These are phyloP conservation scores for Ganoderma sp. DNA, from an alignment of 1,284 basidiomycete genomes.

Conservation along the genomic window DNA sequence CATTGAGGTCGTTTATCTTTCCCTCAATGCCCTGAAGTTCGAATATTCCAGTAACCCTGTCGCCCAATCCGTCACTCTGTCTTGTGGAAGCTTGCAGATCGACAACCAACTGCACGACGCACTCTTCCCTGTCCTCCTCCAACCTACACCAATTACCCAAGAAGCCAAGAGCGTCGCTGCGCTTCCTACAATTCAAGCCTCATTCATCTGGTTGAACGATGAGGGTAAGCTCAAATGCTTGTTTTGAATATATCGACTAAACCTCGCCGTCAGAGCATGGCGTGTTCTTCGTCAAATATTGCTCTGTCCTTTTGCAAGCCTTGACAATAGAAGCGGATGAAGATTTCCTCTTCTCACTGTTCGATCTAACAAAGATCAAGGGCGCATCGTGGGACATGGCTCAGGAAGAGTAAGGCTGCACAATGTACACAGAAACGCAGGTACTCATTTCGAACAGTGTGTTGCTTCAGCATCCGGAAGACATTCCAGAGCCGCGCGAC, in stretches of 20 bases:
- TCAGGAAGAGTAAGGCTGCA: constrained; percentile 68
- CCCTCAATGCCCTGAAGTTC: constrained; percentile 81
- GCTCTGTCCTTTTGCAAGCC: constrained; percentile 92
- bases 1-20: constrained; percentile 91
- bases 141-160: constrained; percentile 91
- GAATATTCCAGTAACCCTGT: constrained; percentile 86
- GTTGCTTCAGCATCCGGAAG: constrained; percentile 77
- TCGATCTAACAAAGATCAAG: constrained; percentile 91
- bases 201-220: constrained; percentile 91
- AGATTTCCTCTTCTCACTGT: constrained; percentile 92
- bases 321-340: constrained; percentile 97
- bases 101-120: constrained; percentile 99
- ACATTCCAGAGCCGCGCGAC: constrained; percentile 81
- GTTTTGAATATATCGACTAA: background rate
- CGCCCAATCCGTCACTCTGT: constrained; percentile 82
- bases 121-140: constrained; percentile 93
- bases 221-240: constrained; percentile 60
- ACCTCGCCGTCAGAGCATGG: constrained; percentile 75
- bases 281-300: constrained; percentile 97
- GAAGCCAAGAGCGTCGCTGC: constrained; percentile 81
- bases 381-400: constrained; percentile 88
- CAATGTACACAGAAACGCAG: background rate
- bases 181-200: constrained; percentile 92
- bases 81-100: constrained; percentile 92
- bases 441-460: constrained; percentile 52